Base-by-base conservation (phyloP, 257 asterid genomes). In the Solanum ossicruentum region DNA sequence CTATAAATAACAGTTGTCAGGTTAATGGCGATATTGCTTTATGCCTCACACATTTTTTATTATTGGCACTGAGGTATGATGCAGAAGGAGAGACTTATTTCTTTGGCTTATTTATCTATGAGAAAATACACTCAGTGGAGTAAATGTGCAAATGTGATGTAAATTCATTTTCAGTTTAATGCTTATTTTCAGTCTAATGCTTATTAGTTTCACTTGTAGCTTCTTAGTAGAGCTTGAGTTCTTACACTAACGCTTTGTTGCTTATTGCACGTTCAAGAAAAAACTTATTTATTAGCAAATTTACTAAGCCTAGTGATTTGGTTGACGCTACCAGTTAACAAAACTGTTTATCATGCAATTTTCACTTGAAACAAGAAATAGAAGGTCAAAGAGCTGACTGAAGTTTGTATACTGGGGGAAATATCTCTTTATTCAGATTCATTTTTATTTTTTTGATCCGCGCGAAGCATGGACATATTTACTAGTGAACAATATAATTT, bases 391-490 rank as follows among this genome's bases (percentile, higher is more conserved):
- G 18, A 71, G 91, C 45, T 83, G 92, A 89, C 89, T 95, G 91
- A 95, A 86, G 89, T 92, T 86, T 11, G 90, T 94, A 61, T 89
- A 93, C 6, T 94, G 98, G 11, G 97, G 97, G 84, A 91, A 87
- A 91, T 95, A 0, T 28, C 3, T 28, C 32, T 28, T 28, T 28
- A 28, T 28, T 28, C 3, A 28, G 32, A 28, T 28, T 28, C 32
- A 28, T 28, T 28, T 28, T 28, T 28, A 28, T 28, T 28, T 28
- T 28, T 28, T 28, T 28, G 2, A 28, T 0, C 32, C 32, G 32
- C 32, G 32, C 3, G 32, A 32, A 32, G 36, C 36, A 3, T 32
- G 3, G 36, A 32, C 36, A 32, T 2, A 32, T 32, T 32, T 32
- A 32, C 36, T 32, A 32, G 36, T 32, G 36, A 36, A 36, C 1